Percentiles rank a stretch among this genome's conserved stretches.
Evolutionary conservation across 169 alveolate genomes (phyloP).

Genomic region (Miamiensis avidus): DNA sequence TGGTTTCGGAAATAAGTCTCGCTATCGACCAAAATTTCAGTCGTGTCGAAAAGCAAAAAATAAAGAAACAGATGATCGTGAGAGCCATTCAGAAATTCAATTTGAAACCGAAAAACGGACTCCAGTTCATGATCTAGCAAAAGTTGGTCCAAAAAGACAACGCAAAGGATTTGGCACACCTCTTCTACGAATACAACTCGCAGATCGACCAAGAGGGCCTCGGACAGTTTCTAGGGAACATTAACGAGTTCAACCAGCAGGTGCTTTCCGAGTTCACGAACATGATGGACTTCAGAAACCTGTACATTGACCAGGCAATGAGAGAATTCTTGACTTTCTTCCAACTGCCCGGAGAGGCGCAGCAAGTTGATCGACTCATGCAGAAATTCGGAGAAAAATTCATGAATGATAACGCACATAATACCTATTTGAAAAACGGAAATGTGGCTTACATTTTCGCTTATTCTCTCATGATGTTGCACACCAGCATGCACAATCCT

Average conservation of each 20-base stretch:
- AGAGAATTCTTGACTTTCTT: conserved; percentile 86
- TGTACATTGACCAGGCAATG: conserved; percentile 81
- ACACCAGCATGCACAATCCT: conserved; percentile 91
- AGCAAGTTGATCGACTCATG: conserved; percentile 92
- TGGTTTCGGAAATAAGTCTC: neutral
- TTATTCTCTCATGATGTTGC: conserved; percentile 91
- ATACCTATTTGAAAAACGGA: conserved; percentile 78
- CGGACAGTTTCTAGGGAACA: conserved; percentile 88
- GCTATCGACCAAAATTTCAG: conserved; percentile 34
- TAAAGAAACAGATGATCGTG: conserved; percentile 64
- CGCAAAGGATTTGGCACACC: conserved; percentile 67
- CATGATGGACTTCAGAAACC: conserved; percentile 70
- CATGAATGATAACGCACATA: conserved; percentile 81
- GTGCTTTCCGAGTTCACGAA: conserved; percentile 81
- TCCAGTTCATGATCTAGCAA: conserved; percentile 59
- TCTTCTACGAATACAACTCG: conserved; percentile 70
- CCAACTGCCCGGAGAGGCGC: conserved; percentile 96
- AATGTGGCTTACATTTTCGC: conserved; percentile 90
- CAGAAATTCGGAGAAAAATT: conserved; percentile 91
- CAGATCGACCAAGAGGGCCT: conserved; percentile 73
- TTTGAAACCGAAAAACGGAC: conserved; percentile 79
- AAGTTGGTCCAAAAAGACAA: conserved; percentile 60
- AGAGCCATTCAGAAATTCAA: conserved; percentile 85
- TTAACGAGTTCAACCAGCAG: conserved; percentile 69
- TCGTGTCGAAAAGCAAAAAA: conserved; percentile 64